Base-by-base conservation (phyloP, 805 yeast species). In the Candida maltosa region DNA sequence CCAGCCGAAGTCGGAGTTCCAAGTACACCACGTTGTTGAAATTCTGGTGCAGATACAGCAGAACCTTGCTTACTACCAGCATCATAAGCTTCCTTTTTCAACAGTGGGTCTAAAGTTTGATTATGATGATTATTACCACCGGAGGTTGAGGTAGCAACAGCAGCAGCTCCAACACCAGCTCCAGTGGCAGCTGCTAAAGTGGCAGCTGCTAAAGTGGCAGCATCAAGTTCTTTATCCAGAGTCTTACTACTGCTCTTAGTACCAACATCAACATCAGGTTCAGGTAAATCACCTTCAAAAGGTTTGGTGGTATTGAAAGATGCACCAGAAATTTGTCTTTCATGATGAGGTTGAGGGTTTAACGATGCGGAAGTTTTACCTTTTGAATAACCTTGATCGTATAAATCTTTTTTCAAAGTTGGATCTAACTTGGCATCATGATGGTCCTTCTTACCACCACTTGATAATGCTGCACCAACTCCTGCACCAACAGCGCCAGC, bases 121-220 rank as follows among this genome's bases (percentile, higher is more conserved):
- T 7, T n/a, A n/a, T n/a, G n/a, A n/a, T n/a, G n/a, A n/a, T n/a
- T n/a, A n/a, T n/a, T n/a, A n/a, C n/a, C n/a, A n/a, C n/a, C n/a
- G n/a, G n/a, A n/a, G n/a, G n/a, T n/a, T n/a, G n/a, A n/a, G n/a
- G n/a, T n/a, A 7, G 39, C 31, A 9, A 29, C 43, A 11, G 44
- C 45, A 18, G 31, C 34, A 8, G 35, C 39, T 9, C 38, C 44
- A 9, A 29, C n/a, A n/a, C n/a, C n/a, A n/a, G n/a, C n/a, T n/a
- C n/a, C n/a, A n/a, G n/a, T n/a, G n/a, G n/a, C n/a, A n/a, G n/a
- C n/a, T 5, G 21, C 37, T 12, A 21, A n/a, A n/a, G n/a, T n/a
- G n/a, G n/a, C n/a, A n/a, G n/a, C n/a, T n/a, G n/a, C n/a, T n/a
- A n/a, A 26, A n/a, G 20, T 30, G 6, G 23, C 17, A 16, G 23